Percentiles rank a stretch among this genome's conserved stretches.
phyloP scores from a whole-genome alignment of 768 basidiomycete genomes.

The Tulasnella sp. region DNA sequence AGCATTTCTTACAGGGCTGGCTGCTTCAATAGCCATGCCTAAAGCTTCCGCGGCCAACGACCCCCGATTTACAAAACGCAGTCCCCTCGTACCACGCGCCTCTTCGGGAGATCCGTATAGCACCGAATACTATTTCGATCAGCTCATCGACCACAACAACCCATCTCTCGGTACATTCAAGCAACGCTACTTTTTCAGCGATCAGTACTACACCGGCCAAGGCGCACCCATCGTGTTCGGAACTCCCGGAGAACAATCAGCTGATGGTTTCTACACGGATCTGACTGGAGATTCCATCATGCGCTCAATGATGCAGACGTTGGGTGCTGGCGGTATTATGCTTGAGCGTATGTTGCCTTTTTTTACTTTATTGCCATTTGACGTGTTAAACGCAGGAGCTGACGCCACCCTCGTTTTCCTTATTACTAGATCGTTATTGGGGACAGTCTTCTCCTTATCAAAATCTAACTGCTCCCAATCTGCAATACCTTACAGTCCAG shows the following conservation, averaged over 20 bases:
- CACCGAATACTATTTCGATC: conserved; percentile 13
- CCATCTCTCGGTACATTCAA: conserved; percentile 16
- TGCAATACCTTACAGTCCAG: background rate
- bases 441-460: conserved; percentile 1
- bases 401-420: background rate
- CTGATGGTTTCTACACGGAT: background rate
- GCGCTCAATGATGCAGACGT: background rate
- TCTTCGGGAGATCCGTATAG: background rate
- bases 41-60: background rate
- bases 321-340: conserved; percentile 11
- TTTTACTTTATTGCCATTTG: background rate
- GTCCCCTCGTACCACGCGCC: background rate
- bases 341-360: conserved; percentile 10
- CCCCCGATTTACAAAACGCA: background rate
- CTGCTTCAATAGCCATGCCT: background rate
- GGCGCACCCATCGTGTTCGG: conserved; percentile 10
- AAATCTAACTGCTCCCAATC: background rate
- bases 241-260: conserved; percentile 8
- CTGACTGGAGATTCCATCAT: background rate
- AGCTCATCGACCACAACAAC: conserved; percentile 13
- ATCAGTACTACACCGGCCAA: background rate
- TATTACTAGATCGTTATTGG: conserved; percentile 6
- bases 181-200: conserved; percentile 12
- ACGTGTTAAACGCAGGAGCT: background rate
- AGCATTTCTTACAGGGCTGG: background rate